These are phyloP conservation scores for Boletus barrowsii DNA, from an alignment of 768 basidiomycete genomes.

Conservation along the genomic window DNA sequence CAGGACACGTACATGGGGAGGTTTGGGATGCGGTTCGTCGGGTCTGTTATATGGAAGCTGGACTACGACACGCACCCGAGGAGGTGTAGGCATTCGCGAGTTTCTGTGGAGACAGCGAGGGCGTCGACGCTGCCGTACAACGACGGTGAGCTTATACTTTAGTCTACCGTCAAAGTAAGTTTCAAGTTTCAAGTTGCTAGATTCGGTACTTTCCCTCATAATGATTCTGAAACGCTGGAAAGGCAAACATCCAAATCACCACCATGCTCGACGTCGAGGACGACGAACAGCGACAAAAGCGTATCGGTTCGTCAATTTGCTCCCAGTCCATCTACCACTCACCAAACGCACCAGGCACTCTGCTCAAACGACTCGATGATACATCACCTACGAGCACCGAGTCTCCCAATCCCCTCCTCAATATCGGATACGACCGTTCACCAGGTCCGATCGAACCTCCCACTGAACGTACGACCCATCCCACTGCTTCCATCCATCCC, in stretches of 20 bases:
- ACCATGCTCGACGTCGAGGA: conserved; percentile 45
- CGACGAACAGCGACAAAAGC: conserved; percentile 40
- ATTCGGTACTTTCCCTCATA: conserved; percentile 3
- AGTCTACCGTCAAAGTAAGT: background rate
- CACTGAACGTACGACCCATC: conserved; percentile 43
- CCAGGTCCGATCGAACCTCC: conserved; percentile 40
- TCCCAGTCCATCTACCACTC: background rate
- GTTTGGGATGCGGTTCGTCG: conserved; percentile 62
- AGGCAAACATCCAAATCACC: background rate
- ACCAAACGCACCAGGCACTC: conserved; percentile 31
- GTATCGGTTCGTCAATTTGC: conserved; percentile 35
- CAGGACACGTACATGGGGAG: conserved; percentile 56
- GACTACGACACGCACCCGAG: conserved; percentile 67
- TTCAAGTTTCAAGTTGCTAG: background rate
- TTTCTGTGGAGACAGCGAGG: background rate
- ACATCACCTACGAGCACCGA: conserved; percentile 15
- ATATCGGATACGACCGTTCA: conserved; percentile 33
- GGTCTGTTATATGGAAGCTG: conserved; percentile 78
- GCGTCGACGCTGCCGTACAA: background rate
- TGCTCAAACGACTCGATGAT: conserved; percentile 40
- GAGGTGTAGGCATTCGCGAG: conserved; percentile 23
- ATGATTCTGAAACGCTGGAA: background rate
- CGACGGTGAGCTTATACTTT: background rate
- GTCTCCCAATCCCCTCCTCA: conserved; percentile 24
- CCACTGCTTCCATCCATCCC: background rate